phyloP scores from a whole-genome alignment of 192 early-diverging fungal species.

The Powellomyces hirtus region DNA sequence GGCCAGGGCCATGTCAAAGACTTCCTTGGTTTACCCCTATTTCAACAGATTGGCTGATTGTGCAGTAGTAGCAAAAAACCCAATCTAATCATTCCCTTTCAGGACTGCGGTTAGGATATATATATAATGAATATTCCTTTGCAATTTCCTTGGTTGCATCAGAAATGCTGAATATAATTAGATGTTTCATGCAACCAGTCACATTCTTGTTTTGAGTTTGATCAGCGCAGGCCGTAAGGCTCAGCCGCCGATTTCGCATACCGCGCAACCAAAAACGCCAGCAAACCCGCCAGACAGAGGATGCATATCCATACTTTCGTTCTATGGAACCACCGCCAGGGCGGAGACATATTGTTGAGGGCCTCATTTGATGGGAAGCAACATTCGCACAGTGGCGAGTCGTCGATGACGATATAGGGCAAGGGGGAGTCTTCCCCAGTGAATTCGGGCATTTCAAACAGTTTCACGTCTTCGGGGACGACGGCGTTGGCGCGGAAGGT shows the following conservation, averaged over 20 bases:
- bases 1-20: no score
- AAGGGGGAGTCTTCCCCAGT: slow-evolving; percentile 42
- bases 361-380: slow-evolving; percentile 41
- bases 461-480: slow-evolving; percentile 51
- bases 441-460: slow-evolving; percentile 62
- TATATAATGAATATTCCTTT: no score
- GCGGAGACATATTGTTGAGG: not conserved
- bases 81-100: no score
- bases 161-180: no score
- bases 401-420: slow-evolving; percentile 41
- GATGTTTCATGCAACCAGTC: no score
- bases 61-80: no score
- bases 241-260: not conserved
- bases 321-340: slow-evolving; percentile 30
- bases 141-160: no score
- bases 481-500: slow-evolving; percentile 55
- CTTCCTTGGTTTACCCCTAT: no score
- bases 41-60: no score
- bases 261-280: not conserved
- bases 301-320: slow-evolving; percentile 39
- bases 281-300: not conserved
- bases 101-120: no score
- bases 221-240: no score
- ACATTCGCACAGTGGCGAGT: slow-evolving; percentile 39
- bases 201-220: no score